A percentile compares a stretch with the other conserved stretches of the same genome.
Conservation (phyloP, 2,329 filamentous ascomycete species). For the Ilyonectria mors-panacis region DNA sequence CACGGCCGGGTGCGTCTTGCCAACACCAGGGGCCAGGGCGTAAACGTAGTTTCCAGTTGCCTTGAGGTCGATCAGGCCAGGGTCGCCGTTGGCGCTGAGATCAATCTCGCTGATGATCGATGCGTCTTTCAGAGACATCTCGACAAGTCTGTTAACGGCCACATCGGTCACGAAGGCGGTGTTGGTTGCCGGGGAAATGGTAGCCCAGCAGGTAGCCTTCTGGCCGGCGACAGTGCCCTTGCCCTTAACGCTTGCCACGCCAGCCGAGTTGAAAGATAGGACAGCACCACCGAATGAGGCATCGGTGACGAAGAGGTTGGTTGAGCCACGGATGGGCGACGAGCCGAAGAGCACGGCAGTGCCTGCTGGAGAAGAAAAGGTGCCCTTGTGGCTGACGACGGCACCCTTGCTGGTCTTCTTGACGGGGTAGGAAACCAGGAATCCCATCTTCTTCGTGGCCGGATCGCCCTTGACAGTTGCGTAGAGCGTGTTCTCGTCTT, state of each 20-base stretch:
- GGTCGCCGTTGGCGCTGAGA: conserved; percentile 61
- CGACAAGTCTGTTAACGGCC: conserved; percentile 65
- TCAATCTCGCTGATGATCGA: conserved; percentile 60
- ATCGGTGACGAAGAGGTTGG: conserved; percentile 68
- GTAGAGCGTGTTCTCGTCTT: conserved; percentile 65
- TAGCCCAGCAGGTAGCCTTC: conserved; percentile 70
- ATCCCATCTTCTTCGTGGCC: conserved; percentile 68
- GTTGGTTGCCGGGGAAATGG: conserved; percentile 62
- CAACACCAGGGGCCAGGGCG: conserved; percentile 69
- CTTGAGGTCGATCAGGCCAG: conserved; percentile 69
- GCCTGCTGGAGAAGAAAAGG: conserved; percentile 63
- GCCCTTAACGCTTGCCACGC: conserved; percentile 53
- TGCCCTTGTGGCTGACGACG: conserved; percentile 40
- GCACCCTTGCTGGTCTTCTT: conserved; percentile 15
- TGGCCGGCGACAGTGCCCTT: conserved; percentile 64
- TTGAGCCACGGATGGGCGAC: conserved; percentile 59
- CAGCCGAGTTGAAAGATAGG: conserved; percentile 58
- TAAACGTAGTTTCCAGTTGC: conserved; percentile 70
- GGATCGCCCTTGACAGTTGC: conserved; percentile 75
- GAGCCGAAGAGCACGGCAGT: conserved; percentile 73
- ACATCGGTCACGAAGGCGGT: conserved; percentile 74
- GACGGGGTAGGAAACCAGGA: conserved; percentile 67
- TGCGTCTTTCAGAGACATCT: conserved; percentile 67
- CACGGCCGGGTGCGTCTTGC: conserved; percentile 54
- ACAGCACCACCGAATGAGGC: conserved; percentile 70